phyloP scores from a whole-genome alignment of 768 basidiomycete species.

The Tricholoma sp. region DNA sequence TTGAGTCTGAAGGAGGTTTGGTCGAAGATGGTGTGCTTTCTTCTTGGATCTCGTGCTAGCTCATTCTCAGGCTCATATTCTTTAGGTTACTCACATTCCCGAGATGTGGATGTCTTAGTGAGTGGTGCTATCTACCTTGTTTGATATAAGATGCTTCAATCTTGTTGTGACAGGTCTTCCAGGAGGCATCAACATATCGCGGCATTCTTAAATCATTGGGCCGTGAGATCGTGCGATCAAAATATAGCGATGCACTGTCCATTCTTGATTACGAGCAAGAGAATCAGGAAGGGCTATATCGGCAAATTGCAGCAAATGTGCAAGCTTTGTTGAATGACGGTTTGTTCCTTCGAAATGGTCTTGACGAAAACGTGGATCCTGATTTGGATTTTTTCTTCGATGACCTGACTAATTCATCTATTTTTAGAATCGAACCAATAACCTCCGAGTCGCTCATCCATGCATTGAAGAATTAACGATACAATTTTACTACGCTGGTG shows the following conservation, averaged over 20 bases:
- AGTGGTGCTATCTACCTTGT: neutral
- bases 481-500: slow-evolving; percentile 3
- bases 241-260: neutral
- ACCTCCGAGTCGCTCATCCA: slow-evolving; percentile 7
- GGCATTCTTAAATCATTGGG: neutral
- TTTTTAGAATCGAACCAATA: slow-evolving; percentile 1
- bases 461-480: slow-evolving; percentile 3
- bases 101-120: neutral
- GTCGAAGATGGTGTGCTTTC: neutral
- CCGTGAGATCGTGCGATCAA: neutral
- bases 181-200: neutral
- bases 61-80: neutral
- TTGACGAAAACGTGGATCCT: neutral
- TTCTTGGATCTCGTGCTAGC: neutral
- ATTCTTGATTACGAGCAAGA: neutral
- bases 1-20: neutral
- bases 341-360: neutral
- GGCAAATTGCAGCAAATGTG: neutral
- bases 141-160: neutral
- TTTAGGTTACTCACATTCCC: neutral
- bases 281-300: neutral
- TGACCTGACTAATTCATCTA: neutral
- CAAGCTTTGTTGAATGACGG: neutral
- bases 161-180: neutral
- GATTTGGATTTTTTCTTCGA: neutral